Base-by-base conservation (phyloP, 345 rosid genomes). In the Diplotaxis tenuifolia region DNA sequence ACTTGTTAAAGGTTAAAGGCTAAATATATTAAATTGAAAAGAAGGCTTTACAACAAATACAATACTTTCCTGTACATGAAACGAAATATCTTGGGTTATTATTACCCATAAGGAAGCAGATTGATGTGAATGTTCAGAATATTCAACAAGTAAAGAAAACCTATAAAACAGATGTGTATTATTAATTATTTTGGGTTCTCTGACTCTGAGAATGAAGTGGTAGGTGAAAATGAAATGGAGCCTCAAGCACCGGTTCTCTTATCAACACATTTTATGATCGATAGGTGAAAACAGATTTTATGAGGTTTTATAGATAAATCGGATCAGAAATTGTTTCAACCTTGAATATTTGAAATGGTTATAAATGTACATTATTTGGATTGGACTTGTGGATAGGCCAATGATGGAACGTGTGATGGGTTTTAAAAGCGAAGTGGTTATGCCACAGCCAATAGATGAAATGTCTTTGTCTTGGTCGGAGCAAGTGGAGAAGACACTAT, bases 401-500 rank as follows among this genome's bases (percentile, higher is more conserved):
- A 45, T 56, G 75, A 76, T 64, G 75, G 53, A 55, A 55, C 65
- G 28, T 76, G 75, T 45, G 75, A 76, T 70, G 71, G 58, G 59
- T 70, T 63, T 69, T 31, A 50, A 76, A 66, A 70, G 74, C 57
- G 55, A 70, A 56, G 67, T 77, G 72, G 76, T 71, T 65, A 77
- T 3, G 68, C 62, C 63, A 71, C 56, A 71, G n/a, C 76, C 80
- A 71, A 65, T 71, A 52, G 38, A 59, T 59, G 76, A 65, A 27
- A 65, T 77, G 80, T 77, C 80, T 50, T 15, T 71, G 58, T 77
- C 73, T 36, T 49, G 64, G 73, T 65, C 80, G 72, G 72, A 71
- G 57, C 57, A 65, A 77, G 80, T 77, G 80, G 76, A 77, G 80
- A 49, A 29, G 25, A 71, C 76, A 71, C 80, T 65, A 58, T 65